phyloP scores from a whole-genome alignment of 2,329 filamentous ascomycete genomes.

The Aureobasidium lini region DNA sequence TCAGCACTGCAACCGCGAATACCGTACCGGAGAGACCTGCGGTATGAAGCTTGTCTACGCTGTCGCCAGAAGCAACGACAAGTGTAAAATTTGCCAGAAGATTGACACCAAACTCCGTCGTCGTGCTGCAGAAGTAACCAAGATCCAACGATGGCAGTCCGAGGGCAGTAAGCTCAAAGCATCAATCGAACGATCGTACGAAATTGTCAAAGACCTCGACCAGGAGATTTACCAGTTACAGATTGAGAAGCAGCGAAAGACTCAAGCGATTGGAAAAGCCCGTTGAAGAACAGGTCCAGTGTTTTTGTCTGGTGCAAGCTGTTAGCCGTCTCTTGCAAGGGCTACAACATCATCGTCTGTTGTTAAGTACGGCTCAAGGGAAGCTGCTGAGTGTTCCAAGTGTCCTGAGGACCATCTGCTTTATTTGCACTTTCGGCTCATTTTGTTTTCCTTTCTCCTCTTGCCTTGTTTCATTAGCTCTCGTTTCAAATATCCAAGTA shows the following conservation, averaged over 20 bases:
- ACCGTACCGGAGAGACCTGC: conserved; percentile 92
- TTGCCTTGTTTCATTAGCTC: not conserved
- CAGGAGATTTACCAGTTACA: conserved; percentile 59
- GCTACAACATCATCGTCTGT: no score
- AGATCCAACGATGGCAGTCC: conserved; percentile 67
- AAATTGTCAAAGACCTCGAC: conserved; percentile 65
- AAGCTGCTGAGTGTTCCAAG: no score
- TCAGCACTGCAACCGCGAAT: conserved; percentile 88
- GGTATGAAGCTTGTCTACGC: conserved; percentile 83
- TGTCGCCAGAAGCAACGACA: conserved; percentile 54
- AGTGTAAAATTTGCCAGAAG: conserved; percentile 82
- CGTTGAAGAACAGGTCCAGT: conserved; percentile 6
- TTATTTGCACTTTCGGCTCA: no score
- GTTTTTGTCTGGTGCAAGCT: not conserved
- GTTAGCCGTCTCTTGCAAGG: no score
- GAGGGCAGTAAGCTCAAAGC: conserved; percentile 57
- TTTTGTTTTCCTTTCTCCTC: not conserved
- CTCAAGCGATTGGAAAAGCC: conserved; percentile 20
- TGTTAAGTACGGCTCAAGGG: no score
- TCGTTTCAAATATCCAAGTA: not conserved
- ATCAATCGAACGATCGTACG: conserved; percentile 59
- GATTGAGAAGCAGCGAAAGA: conserved; percentile 21
- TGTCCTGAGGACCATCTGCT: no score
- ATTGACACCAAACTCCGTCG: conserved; percentile 78
- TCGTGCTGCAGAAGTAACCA: conserved; percentile 63